Evolutionary conservation across 257 asterid species (phyloP), one percentile per base, ranked within the genome.

Genomic region (Penstemon newberryi): DNA sequence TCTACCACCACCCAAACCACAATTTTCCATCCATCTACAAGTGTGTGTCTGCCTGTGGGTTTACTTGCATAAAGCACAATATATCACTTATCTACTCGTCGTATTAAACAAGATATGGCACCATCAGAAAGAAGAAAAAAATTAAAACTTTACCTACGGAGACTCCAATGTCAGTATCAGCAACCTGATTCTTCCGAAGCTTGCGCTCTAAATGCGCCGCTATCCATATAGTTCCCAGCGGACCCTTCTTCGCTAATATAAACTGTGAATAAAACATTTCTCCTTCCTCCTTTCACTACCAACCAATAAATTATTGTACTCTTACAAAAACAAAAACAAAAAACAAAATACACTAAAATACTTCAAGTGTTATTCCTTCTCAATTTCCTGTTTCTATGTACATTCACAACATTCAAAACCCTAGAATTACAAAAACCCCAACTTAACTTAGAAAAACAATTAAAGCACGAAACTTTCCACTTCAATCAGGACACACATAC

Each of bases 201-300:
- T 93, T 93, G 72, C 99, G 77, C 81, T 93, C 99, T 66, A 93
- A 77, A 86, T 93, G 99, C 3, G 99, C 99, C 8, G 99, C 99
- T 54, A 93, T 93, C 99, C 99, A 93, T 70, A 93, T 91, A 45
- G 99, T 93, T 59, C 99, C 99, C 15, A 93, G 56, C 25, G 99
- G 99, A 60, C 99, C 99, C 92, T 93, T 93, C 71, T 93, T 93
- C 0, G 99, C 99, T 81, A 93, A 80, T 80, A 93, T 93, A 70
- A 93, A 93, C 75, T 93, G 99, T 0, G 99, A 93, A 78, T 90
- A 93, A 63, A 93, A 93, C 99, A 93, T 93, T 40, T 83, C 82
- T 52, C 68, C 63, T 52, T 60, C 12, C 46, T 37, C 61, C 65
- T 52, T 50, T 60, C 51, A 44, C 6, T 59, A 63, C 73, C 38